Conservation (phyloP, 192 early-diverging fungal genomes). For the Entophlyctis luteolus region DNA sequence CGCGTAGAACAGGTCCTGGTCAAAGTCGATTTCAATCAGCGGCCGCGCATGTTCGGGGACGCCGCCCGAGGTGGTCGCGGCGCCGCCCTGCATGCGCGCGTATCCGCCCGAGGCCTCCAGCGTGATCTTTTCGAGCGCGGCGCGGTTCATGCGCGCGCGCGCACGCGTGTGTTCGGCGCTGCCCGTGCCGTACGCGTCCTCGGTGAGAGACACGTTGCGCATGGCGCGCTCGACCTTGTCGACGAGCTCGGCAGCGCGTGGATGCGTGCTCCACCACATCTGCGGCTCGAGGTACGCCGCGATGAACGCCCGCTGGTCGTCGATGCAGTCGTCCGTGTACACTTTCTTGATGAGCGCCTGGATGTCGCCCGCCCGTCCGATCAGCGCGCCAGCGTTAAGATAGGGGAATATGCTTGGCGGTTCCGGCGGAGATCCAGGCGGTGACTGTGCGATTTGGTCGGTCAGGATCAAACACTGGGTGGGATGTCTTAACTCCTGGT, state of each 20-base stretch:
- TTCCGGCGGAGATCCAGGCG: not conserved
- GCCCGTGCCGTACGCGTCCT: not conserved
- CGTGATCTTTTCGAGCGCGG: not conserved
- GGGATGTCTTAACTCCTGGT: not conserved
- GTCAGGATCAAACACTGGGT: no score
- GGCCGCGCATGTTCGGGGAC: not conserved
- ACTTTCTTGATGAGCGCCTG: constrained; percentile 7
- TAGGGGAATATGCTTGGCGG: constrained; percentile 5
- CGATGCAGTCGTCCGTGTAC: constrained; percentile 31
- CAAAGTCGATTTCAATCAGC: constrained; percentile 25
- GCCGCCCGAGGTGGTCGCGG: not conserved
- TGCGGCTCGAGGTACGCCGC: constrained; percentile 13
- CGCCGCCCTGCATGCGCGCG: not conserved
- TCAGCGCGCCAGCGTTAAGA: constrained; percentile 31
- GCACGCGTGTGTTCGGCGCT: not conserved
- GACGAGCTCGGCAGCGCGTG: not conserved
- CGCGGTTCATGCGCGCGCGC: not conserved
- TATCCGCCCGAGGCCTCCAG: not conserved
- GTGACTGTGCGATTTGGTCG: not conserved
- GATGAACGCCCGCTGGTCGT: constrained; percentile 23
- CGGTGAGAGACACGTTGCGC: not conserved
- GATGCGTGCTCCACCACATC: constrained; percentile 5
- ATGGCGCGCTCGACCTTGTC: not conserved
- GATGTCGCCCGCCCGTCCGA: constrained; percentile 21
- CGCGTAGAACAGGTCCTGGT: constrained; percentile 29